Evolutionary conservation across 225 moss, liverwort and hornwort species (phyloP).

Genomic region (Pleurozium schreberi): DNA sequence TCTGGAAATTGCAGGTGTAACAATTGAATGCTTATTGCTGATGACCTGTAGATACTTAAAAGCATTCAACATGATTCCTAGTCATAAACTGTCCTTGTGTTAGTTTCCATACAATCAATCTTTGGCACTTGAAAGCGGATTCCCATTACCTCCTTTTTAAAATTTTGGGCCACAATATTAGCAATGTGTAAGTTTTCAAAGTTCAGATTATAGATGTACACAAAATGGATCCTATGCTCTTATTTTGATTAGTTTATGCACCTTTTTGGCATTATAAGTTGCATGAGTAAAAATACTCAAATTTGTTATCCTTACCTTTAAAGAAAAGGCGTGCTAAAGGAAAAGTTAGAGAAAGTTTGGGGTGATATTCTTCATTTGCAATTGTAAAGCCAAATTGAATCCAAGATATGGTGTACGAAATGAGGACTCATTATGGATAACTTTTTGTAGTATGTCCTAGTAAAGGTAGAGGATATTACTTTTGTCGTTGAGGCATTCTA

Average conservation of each 20-base stretch:
- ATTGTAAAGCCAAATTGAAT: background rate
- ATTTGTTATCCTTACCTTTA: background rate
- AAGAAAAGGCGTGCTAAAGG: background rate
- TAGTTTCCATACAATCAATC: background rate
- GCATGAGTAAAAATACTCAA: background rate
- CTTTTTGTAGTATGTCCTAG: too few species aligned
- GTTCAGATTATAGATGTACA: background rate
- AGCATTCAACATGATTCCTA: background rate
- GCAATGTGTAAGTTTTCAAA: background rate
- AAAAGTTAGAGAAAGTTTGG: background rate
- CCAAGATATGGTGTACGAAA: background rate
- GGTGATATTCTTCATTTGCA: background rate
- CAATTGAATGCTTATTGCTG: background rate
- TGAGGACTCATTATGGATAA: background rate
- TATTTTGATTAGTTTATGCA: background rate
- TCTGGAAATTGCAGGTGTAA: background rate
- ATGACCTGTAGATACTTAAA: background rate
- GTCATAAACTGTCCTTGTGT: accelerated
- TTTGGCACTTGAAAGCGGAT: background rate
- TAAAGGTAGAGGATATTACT: too few species aligned
- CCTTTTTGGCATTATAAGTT: too few species aligned
- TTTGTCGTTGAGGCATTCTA: too few species aligned
- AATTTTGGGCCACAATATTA: background rate
- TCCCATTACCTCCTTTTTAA: background rate
- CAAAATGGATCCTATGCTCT: background rate